These are phyloP conservation scores for Candida vartiovaarae DNA, from an alignment of 805 yeast genomes.

Conservation along the genomic window DNA sequence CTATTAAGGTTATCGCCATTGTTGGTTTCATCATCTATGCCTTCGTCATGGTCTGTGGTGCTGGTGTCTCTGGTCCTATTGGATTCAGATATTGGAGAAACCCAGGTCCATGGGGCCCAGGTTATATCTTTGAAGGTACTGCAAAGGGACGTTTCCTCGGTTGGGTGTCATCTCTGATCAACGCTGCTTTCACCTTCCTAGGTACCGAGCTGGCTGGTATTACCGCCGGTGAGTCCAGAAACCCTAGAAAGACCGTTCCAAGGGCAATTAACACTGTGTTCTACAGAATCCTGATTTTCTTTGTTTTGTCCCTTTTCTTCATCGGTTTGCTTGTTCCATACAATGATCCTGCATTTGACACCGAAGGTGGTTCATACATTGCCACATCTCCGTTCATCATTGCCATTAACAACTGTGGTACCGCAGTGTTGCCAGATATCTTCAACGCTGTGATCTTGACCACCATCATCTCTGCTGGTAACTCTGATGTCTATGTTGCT, in stretches of 20 bases:
- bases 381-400: constrained; percentile 63
- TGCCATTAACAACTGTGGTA: constrained; percentile 63
- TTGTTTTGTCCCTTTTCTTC: constrained; percentile 57
- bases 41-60: constrained; percentile 69
- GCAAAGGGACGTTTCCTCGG: constrained; percentile 59
- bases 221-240: constrained; percentile 65
- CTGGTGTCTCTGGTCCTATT: constrained; percentile 60
- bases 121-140: constrained; percentile 39
- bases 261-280: constrained; percentile 65
- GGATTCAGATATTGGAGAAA: constrained; percentile 79
- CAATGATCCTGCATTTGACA: constrained; percentile 45
- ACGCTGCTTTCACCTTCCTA: constrained; percentile 73
- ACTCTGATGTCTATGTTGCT: constrained; percentile 67
- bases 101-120: constrained; percentile 76
- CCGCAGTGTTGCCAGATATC: constrained; percentile 57
- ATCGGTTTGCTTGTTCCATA: constrained; percentile 62
- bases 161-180: constrained; percentile 60
- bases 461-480: constrained; percentile 71
- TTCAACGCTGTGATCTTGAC: constrained; percentile 63
- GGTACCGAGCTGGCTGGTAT: constrained; percentile 75
- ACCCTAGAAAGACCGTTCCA: constrained; percentile 47
- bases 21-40: constrained; percentile 66
- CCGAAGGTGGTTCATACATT: constrained; percentile 27
- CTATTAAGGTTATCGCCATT: constrained; percentile 59
- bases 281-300: constrained; percentile 57